Evolutionary conservation across 805 yeast genomes (phyloP).

Genomic region (Saccharomycopsis guyanensis): DNA sequence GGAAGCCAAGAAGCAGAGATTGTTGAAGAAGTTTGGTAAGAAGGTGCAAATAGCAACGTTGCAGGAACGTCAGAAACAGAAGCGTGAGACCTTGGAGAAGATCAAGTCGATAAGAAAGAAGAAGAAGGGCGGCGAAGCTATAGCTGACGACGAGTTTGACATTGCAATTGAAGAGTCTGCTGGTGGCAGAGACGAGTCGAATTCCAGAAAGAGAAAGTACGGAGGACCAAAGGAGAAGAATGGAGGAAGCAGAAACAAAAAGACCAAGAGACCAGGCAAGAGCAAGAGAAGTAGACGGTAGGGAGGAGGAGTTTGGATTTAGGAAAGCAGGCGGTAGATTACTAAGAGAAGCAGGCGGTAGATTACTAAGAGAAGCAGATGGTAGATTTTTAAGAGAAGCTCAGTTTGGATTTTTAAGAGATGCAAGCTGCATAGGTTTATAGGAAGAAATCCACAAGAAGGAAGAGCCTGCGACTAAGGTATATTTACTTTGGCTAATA

Average conservation of each 20-base stretch:
- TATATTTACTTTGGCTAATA: too few relatives aligned
- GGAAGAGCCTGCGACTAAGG: too few relatives aligned
- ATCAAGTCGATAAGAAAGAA: constrained; percentile 87
- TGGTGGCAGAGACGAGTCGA: constrained; percentile 43
- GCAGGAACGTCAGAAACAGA: constrained; percentile 89
- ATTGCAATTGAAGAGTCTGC: constrained; percentile 90
- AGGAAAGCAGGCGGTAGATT: too few relatives aligned
- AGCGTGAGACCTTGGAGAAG: constrained; percentile 82
- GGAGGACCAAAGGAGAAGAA: constrained; percentile 2
- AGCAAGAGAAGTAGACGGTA: constrained; percentile 15
- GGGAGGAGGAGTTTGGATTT: too few relatives aligned
- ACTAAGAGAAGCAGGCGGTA: too few relatives aligned
- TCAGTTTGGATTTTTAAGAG: too few relatives aligned
- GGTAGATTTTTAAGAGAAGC: too few relatives aligned
- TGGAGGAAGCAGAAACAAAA: constrained; percentile 9
- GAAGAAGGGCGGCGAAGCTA: constrained; percentile 40
- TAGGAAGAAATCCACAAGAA: too few relatives aligned
- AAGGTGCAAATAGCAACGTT: constrained; percentile 91
- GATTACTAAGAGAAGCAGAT: too few relatives aligned
- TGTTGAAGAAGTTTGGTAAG: constrained; percentile 93
- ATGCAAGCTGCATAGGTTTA: too few relatives aligned
- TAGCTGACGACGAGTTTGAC: constrained; percentile 56
- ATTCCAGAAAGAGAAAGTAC: constrained; percentile 10
- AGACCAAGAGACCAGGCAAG: constrained; percentile 20
- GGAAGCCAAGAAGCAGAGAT: constrained; percentile 91